Evolutionary conservation across 2,329 filamentous ascomycete species (phyloP).

Genomic region (Penicillium sp.): DNA sequence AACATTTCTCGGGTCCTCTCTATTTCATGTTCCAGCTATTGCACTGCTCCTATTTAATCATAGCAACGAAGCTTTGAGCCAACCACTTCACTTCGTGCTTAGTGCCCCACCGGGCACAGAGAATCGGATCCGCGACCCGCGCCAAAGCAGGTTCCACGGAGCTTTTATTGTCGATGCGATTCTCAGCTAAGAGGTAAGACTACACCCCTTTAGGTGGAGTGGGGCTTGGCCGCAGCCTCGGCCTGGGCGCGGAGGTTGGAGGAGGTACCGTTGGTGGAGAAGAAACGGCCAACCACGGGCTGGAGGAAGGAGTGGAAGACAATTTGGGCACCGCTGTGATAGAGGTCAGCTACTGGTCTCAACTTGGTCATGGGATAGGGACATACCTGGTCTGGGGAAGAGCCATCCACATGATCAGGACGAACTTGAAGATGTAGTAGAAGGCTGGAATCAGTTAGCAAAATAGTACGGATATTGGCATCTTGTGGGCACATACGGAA

Average conservation of each 20-base stretch:
- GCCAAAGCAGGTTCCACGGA: conserved; percentile 6
- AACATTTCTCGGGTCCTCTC: conserved; percentile 9
- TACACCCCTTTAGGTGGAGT: conserved; percentile 57
- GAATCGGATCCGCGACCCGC: conserved; percentile 23
- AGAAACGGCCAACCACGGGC: conserved; percentile 91
- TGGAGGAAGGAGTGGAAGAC: conserved; percentile 95
- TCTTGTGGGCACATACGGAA: conserved; percentile 53
- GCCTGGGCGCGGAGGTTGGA: conserved; percentile 86
- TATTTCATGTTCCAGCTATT: conserved; percentile 8
- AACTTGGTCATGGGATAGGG: background rate
- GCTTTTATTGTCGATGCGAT: conserved; percentile 23
- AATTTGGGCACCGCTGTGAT: conserved; percentile 79
- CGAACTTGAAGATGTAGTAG: conserved; percentile 99
- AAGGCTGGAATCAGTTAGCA: conserved; percentile 59
- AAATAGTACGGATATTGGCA: background rate
- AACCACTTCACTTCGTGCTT: conserved; percentile 3
- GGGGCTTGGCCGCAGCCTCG: conserved; percentile 64
- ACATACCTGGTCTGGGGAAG: conserved; percentile 90
- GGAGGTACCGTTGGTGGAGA: conserved; percentile 72
- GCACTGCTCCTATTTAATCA: conserved; percentile 17
- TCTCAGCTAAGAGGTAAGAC: conserved; percentile 18
- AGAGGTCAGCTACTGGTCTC: conserved; percentile 5
- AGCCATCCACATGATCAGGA: conserved; percentile 95
- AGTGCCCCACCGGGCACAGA: conserved; percentile 1
- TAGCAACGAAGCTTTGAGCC: conserved; percentile 7